Percentiles rank a stretch among this genome's conserved stretches.
phyloP scores from a whole-genome alignment of 1,284 basidiomycete genomes.

The Ceratobasidium sp. region DNA sequence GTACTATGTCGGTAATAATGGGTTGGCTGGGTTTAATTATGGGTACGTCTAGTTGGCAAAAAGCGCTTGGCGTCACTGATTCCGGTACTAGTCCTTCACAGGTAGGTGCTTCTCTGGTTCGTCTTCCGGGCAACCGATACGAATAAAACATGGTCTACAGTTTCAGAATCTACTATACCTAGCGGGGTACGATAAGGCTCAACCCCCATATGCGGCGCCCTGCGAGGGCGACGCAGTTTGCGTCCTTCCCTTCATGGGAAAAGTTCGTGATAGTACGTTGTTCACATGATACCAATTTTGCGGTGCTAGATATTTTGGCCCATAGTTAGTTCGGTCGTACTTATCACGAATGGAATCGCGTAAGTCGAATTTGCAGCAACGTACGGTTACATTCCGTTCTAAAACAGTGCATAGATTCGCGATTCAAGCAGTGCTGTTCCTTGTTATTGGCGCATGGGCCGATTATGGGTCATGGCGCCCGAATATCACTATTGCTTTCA shows the following conservation, averaged over 20 bases:
- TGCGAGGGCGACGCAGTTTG: constrained; percentile 61
- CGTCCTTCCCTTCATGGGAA: constrained; percentile 70
- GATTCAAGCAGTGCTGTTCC: constrained; percentile 67
- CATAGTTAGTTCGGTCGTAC: constrained; percentile 74
- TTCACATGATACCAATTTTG: neutral
- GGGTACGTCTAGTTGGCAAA: constrained; percentile 54
- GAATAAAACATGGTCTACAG: constrained; percentile 50
- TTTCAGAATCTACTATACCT: constrained; percentile 76
- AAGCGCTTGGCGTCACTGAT: neutral
- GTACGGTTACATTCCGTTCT: neutral
- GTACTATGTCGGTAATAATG: constrained; percentile 76
- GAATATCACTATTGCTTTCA: constrained; percentile 79
- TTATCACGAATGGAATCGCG: constrained; percentile 68
- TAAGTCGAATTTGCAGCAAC: neutral
- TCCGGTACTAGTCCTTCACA: constrained; percentile 14
- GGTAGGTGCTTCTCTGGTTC: neutral
- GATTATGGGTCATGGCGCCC: constrained; percentile 78
- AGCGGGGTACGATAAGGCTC: constrained; percentile 69
- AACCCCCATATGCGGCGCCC: constrained; percentile 59
- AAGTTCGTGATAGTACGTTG: constrained; percentile 62
- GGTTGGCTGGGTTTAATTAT: constrained; percentile 74
- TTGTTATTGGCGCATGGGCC: constrained; percentile 73
- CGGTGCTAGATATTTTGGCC: neutral
- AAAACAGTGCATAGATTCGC: constrained; percentile 59
- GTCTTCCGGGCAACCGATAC: neutral